Conservation (phyloP, 208 protist species). For the Blastocrithidia nonstop region DNA sequence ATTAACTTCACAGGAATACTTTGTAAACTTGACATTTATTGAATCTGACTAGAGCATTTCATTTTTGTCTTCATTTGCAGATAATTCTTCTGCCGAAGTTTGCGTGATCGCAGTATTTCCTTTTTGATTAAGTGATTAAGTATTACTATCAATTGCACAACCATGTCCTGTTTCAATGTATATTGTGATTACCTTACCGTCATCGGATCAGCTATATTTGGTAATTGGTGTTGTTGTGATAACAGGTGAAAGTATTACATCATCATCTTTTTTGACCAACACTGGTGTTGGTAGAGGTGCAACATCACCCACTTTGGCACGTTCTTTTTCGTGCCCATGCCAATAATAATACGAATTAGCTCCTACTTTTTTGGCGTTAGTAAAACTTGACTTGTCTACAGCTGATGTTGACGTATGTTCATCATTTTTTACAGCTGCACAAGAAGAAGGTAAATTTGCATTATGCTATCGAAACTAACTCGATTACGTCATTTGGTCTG, state of each 20-base stretch:
- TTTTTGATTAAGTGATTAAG: too few relatives aligned
- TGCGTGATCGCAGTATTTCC: too few relatives aligned
- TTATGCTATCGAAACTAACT: too few relatives aligned
- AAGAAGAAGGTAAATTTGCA: too few relatives aligned
- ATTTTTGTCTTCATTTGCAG: conserved; percentile 10
- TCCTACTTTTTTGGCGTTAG: conserved; percentile 1
- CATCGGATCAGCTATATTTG: conserved; percentile 68
- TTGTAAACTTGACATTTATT: conserved; percentile 21
- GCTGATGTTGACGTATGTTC: too few relatives aligned
- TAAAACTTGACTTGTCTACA: too few relatives aligned
- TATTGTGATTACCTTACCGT: conserved; percentile 35
- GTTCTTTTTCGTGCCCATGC: conserved; percentile 75
- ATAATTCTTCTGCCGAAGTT: too few relatives aligned
- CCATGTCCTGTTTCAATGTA: conserved; percentile 44
- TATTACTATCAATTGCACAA: too few relatives aligned
- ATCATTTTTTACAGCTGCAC: too few relatives aligned
- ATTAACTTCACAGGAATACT: conserved; percentile 11
- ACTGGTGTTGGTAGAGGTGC: conserved; percentile 55
- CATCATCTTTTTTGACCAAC: conserved; percentile 30
- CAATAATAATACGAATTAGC: conserved; percentile 70
- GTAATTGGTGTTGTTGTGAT: conserved; percentile 11
- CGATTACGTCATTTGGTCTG: too few relatives aligned
- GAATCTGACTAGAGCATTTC: conserved; percentile 19
- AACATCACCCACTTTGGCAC: conserved; percentile 64
- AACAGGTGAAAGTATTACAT: conserved; percentile 1